Percentiles rank a stretch among this genome's conserved stretches.
These are phyloP conservation scores for Neocallimastix lanati DNA, from an alignment of 192 early-diverging fungal genomes.

Conservation along the genomic window DNA sequence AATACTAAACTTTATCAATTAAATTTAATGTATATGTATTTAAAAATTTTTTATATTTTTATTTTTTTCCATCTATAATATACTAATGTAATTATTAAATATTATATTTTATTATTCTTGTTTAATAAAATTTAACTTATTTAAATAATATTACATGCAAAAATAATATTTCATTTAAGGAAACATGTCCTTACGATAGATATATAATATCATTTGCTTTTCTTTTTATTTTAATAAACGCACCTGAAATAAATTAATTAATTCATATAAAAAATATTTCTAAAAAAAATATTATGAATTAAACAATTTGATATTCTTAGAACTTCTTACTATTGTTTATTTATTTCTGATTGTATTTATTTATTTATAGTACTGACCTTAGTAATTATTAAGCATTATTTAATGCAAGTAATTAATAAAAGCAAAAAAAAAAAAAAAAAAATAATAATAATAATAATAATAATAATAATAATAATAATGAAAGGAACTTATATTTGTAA, in stretches of 20 bases:
- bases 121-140: no score
- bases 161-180: slow-evolving; percentile 13
- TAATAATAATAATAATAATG: no score
- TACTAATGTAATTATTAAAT: no score
- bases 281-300: no score
- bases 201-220: slow-evolving; percentile 37
- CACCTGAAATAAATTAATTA: slow-evolving; percentile 26
- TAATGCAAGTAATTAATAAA: slow-evolving; percentile 40
- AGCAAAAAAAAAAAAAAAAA: slow-evolving; percentile 42
- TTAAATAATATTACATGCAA: neutral
- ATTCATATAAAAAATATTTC: no score
- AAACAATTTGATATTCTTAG: slow-evolving; percentile 44
- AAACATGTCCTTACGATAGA: slow-evolving; percentile 21
- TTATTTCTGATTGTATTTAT: slow-evolving; percentile 81
- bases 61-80: no score
- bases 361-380: slow-evolving; percentile 66
- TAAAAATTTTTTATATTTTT: no score
- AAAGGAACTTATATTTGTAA: slow-evolving; percentile 63
- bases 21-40: no score
- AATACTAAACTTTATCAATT: no score
- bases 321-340: slow-evolving; percentile 55
- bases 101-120: no score
- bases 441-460: no score
- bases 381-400: slow-evolving; percentile 57
- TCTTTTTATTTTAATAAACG: slow-evolving; percentile 33